Base-by-base conservation (phyloP, 768 basidiomycete genomes). In the Dacryopinax primogenitus region DNA sequence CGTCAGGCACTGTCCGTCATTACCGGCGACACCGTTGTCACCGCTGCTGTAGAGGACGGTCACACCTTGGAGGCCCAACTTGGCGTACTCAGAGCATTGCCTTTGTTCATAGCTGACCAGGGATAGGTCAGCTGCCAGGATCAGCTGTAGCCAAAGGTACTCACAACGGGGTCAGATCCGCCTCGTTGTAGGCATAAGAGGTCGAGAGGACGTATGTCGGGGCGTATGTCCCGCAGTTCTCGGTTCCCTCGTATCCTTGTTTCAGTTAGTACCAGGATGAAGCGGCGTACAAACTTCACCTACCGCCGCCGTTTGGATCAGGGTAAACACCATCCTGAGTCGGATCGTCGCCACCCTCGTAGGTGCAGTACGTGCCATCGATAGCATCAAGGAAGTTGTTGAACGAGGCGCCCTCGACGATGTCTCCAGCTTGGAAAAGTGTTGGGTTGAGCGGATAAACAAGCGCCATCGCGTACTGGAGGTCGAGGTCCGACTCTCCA, bases 401-500 rank as follows among this genome's bases (percentile, higher is more conserved):
- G 70, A 80, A 77, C 4, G 76, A 76, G 51, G 72, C 63, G 75
- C 79, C 78, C 71, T 77, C 74, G 0, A 73, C 71, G 34, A 78
- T 66, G 68, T 80, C 78, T 35, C 79, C 79, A 13, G 77, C 73
- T 68, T 80, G 78, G 26, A 77, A 75, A 36, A 80, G 65, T n/a
- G 73, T 75, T 28, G 80, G 45, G 0, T 71, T 69, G 68, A 77
- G 79, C 36, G 70, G 72, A 13, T 69, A 66, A 0, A 74, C 76
- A 33, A 84, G 75, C 6, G 80, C 78, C 69, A 89, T 83, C 12
- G 77, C 82, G 63, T 86, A 88, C 73, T 88, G 81, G 37, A 26
- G 1, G 3, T 64, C 36, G 36, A 37, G 37, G 36, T 64, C 13
- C 4, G 47, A 33, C 3, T 28, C 28, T 35, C 64, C 51, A 30